These are phyloP conservation scores for Zea mays DNA, from an alignment of 176 grass and related monocot genomes.

Conservation along the genomic window DNA sequence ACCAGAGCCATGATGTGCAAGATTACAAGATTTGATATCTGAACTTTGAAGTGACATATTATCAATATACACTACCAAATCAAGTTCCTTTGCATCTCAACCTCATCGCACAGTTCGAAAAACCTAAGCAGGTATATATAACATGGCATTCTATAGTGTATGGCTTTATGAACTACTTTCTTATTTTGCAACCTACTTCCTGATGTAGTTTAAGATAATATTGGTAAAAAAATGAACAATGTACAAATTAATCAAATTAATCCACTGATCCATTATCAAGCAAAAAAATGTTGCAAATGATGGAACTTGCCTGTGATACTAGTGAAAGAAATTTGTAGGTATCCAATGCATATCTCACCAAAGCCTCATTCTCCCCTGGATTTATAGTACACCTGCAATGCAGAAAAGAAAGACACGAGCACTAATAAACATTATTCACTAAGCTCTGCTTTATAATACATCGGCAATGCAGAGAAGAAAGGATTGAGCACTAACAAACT, in stretches of 20 bases:
- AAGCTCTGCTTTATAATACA: slow-evolving; percentile 67
- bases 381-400: slow-evolving; percentile 93
- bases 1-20: neutral
- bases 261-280: neutral
- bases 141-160: slow-evolving; percentile 3
- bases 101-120: neutral
- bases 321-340: slow-evolving; percentile 79
- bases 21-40: neutral
- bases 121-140: neutral
- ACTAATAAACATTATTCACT: neutral
- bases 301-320: slow-evolving; percentile 60
- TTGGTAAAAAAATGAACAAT: slow-evolving; percentile 1
- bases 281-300: neutral
- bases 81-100: neutral
- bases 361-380: slow-evolving; percentile 89
- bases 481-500: neutral
- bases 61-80: slow-evolving; percentile 16
- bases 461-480: slow-evolving; percentile 42
- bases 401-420: neutral
- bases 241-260: neutral
- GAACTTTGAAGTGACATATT: neutral
- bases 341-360: slow-evolving; percentile 93
- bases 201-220: neutral
- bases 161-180: neutral
- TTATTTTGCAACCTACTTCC: neutral